Base-by-base conservation (phyloP, 768 basidiomycete genomes). In the Xanthoconium purpureum region DNA sequence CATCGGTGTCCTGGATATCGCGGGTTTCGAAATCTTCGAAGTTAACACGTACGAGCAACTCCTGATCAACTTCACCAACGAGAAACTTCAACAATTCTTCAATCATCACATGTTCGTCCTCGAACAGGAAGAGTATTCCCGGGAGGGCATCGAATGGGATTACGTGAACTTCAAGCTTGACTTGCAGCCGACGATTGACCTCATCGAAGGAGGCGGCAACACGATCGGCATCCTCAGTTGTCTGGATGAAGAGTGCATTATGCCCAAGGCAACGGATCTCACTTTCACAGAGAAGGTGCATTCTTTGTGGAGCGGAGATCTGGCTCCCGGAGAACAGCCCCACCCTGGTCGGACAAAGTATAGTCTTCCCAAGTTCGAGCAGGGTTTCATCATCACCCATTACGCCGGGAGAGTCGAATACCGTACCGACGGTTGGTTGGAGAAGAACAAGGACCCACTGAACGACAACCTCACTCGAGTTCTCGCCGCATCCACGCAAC, bases 31-130 rank as follows among this genome's bases (percentile, higher is more conserved):
- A 73, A 99, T 99, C 58, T 91, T 92, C 75, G 89, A 91, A 52
- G 79, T 88, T 65, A 98, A 98, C 71, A 89, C 89, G 10, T 99
- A 98, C 71, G 97, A 99, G 66, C 97, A 99, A 71, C 82, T 99
- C 29, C 82, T 96, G 64, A 99, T 99, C 83, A 99, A 99, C 69
- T 96, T 91, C 66, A 98, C 96, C 43, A 99, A 99, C 77, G 97
- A 99, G 81, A 96, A 91, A 68, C 81, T 98, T 10, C 96, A 98
- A 70, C 96, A 98, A 72, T 93, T 92, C 73, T 94, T 94, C 82
- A 99, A 98, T 66, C 94, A 98, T 73, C 97, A 98, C 71, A 98
- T 98, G 97, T 98, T 99, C 73, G 93, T 97, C 38, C 84, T 98
- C 35, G 97, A 99, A 76, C 97, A 99, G 69, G 97, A 99, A 70